Base-by-base conservation (phyloP, 768 basidiomycete species). In the Tubosaeta sp. region DNA sequence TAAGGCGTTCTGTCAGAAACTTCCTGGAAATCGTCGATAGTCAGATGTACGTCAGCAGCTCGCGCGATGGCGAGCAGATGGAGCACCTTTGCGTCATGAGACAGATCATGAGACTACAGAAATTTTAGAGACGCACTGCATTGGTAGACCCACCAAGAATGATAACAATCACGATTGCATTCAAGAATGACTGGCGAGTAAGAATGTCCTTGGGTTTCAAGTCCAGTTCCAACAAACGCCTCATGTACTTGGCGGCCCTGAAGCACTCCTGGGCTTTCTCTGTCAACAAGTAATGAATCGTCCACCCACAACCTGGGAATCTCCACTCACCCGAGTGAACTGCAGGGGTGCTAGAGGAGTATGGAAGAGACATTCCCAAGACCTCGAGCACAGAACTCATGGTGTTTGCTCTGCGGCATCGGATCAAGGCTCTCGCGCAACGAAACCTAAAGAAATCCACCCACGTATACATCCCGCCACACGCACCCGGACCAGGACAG, bases 141-240 rank as follows among this genome's bases (percentile, higher is more conserved):
- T 94, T 94, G 5, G 93, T 95, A 1, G 88, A 91, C 16, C 92
- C 92, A 31, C 91, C 91, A 3, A 94, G 75, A 43, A 90, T 72
- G 62, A 84, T 91, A 38, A 90, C 76, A 43, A 93, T 76, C 14
- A 83, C 79, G 56, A 94, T 88, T 13, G 91, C 91, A 60, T 94
- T 94, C 60, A 91, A 68, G 72, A 95, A 91, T 5, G 85, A 80
- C 44, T 79, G 71, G 34, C 82, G 80, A 8, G 85, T 86, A 34
- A 86, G 68, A 60, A 86, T 86, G 56, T 86, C 85, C 59, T 77
- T 84, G n/a, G 90, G 90, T 65, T 93, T 93, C 57, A 92, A 74
- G 59, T 94, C 89, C 39, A 82, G 69, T 56, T 83, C 88, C 43
- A 94, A 77, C 22, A 93, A 71, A 46, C 75, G 78, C 60, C 81